A percentile compares a stretch with the other conserved stretches of the same genome.
phyloP scores from a whole-genome alignment of 306 rosid genomes.

The Vigna trinervia region DNA sequence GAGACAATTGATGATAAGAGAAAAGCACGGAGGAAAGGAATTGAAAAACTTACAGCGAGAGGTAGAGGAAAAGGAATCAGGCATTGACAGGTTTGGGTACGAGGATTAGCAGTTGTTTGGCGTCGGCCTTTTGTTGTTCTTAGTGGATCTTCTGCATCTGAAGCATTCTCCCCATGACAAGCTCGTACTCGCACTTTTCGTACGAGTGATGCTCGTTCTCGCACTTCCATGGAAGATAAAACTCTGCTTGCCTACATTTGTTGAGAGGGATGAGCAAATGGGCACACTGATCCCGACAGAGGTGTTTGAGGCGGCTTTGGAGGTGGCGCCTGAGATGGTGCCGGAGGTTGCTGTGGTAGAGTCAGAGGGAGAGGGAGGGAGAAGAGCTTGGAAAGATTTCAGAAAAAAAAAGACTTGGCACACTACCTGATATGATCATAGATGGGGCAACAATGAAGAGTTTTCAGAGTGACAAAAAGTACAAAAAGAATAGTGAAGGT shows the following conservation, averaged over 20 bases:
- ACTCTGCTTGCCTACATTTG: constrained; percentile 85
- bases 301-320: no score
- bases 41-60: constrained; percentile 18
- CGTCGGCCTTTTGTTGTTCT: constrained; percentile 46
- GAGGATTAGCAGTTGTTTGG: constrained; percentile 59
- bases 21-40: neutral
- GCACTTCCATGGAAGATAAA: constrained; percentile 96
- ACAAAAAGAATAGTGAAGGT: no score
- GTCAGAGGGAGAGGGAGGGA: no score
- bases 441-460: no score
- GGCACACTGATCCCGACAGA: constrained; percentile 81
- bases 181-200: constrained; percentile 94
- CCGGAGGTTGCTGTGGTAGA: no score
- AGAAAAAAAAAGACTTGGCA: no score
- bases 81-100: constrained; percentile 82
- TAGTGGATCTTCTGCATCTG: constrained; percentile 93
- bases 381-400: no score
- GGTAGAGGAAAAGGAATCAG: constrained; percentile 29
- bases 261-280: constrained; percentile 92
- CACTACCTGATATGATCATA: no score
- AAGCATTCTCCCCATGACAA: constrained; percentile 91
- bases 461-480: no score
- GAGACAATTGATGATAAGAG: no score
- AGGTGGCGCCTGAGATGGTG: no score
- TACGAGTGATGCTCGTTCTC: constrained; percentile 62